A percentile compares a stretch with the other conserved stretches of the same genome.
phyloP scores from a whole-genome alignment of 208 protist genomes.

The Sergeia podlipaevii region DNA sequence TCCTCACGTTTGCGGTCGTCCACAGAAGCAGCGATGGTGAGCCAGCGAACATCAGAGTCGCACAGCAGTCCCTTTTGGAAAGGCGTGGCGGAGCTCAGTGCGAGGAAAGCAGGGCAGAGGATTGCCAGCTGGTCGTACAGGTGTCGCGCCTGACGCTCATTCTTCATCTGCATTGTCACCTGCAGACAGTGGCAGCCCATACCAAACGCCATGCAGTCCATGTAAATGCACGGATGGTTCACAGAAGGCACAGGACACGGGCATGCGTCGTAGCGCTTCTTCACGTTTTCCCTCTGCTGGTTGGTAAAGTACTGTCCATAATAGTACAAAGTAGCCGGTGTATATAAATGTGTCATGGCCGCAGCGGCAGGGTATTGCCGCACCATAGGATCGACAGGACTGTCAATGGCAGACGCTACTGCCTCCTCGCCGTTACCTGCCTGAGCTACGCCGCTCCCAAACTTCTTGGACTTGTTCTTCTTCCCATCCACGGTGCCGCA shows the following conservation, averaged over 20 bases:
- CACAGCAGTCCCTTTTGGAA: slow-evolving; percentile 96
- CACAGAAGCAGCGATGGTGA: slow-evolving; percentile 95
- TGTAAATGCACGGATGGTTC: slow-evolving; percentile 94
- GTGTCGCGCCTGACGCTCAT: slow-evolving; percentile 92
- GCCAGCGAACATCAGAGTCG: slow-evolving; percentile 96
- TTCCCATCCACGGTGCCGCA: slow-evolving; percentile 39
- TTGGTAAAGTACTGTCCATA: slow-evolving; percentile 90
- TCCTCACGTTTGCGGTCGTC: slow-evolving; percentile 95
- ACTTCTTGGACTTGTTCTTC: slow-evolving; percentile 49
- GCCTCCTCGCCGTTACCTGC: background rate
- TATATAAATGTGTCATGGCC: slow-evolving; percentile 76
- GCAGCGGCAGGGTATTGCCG: slow-evolving; percentile 38
- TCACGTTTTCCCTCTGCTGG: slow-evolving; percentile 57
- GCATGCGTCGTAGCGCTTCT: slow-evolving; percentile 77
- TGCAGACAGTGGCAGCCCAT: slow-evolving; percentile 99
- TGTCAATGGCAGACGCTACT: slow-evolving; percentile 3
- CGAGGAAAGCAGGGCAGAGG: slow-evolving; percentile 95
- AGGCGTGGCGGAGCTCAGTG: slow-evolving; percentile 95
- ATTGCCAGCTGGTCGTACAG: slow-evolving; percentile 98
- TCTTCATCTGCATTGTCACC: slow-evolving; percentile 95
- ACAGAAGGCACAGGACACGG: slow-evolving; percentile 80
- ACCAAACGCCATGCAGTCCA: slow-evolving; percentile 99
- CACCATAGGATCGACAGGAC: slow-evolving; percentile 25
- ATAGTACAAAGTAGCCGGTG: slow-evolving; percentile 83
- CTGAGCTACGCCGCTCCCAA: slow-evolving; percentile 8